Conservation (phyloP, 1,139 yeast genomes). For the Suhomyces panamericanus region DNA sequence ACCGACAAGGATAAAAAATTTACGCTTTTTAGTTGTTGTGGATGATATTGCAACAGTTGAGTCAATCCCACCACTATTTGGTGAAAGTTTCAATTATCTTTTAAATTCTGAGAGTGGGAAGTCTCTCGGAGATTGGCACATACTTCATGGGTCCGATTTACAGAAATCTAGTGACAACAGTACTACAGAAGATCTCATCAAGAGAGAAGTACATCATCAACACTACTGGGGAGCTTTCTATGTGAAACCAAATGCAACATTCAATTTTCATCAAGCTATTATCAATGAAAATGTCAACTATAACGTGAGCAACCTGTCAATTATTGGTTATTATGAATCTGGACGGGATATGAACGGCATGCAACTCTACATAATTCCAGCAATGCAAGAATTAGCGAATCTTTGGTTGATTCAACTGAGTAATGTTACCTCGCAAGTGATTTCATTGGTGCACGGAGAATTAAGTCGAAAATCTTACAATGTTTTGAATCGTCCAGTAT, state of each 20-base stretch:
- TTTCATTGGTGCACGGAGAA: slow-evolving; percentile 12
- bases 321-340: slow-evolving; percentile 37
- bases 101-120: slow-evolving; percentile 22
- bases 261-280: slow-evolving; percentile 30
- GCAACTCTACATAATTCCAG: slow-evolving; percentile 29
- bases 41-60: slow-evolving; percentile 33
- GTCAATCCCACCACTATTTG: slow-evolving; percentile 35
- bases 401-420: slow-evolving; percentile 19
- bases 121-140: slow-evolving; percentile 23
- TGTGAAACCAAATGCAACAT: slow-evolving; percentile 34
- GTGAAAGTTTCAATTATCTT: slow-evolving; percentile 24
- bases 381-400: slow-evolving; percentile 19
- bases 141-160: slow-evolving; percentile 19
- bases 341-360: slow-evolving; percentile 41
- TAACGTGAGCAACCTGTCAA: slow-evolving; percentile 27
- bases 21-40: slow-evolving; percentile 42
- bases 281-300: slow-evolving; percentile 26
- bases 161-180: slow-evolving; percentile 18
- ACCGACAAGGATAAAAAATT: slow-evolving; percentile 28
- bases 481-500: slow-evolving; percentile 36
- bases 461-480: slow-evolving; percentile 17
- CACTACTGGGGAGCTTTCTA: slow-evolving; percentile 46
- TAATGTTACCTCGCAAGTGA: slow-evolving; percentile 14
- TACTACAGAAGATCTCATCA: slow-evolving; percentile 21
- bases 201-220: slow-evolving; percentile 47